Conservation (phyloP, 2,329 filamentous ascomycete genomes). For the Fusarium sp. region DNA sequence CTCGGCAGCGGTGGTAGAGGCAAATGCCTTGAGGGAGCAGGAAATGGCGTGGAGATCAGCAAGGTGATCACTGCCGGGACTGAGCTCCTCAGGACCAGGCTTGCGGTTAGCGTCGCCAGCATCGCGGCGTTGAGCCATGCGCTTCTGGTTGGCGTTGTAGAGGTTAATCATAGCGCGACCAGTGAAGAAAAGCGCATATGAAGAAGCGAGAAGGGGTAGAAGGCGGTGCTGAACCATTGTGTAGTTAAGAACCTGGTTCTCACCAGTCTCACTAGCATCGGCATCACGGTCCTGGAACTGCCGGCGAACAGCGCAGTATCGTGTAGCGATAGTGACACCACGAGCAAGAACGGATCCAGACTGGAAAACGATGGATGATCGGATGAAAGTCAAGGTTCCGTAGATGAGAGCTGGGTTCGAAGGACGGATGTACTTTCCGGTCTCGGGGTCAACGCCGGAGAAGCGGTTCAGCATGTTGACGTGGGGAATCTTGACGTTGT, state of each 20-base stretch:
- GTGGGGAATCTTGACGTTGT: constrained; percentile 77
- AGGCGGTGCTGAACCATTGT: constrained; percentile 82
- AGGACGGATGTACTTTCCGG: constrained; percentile 73
- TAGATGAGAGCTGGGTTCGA: constrained; percentile 75
- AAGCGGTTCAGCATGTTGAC: constrained; percentile 78
- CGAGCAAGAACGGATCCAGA: constrained; percentile 76
- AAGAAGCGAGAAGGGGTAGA: constrained; percentile 75
- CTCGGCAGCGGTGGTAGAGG: constrained; percentile 76
- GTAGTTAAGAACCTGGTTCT: constrained; percentile 82
- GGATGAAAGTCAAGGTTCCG: constrained; percentile 79
- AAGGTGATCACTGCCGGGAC: constrained; percentile 69
- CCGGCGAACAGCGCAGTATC: constrained; percentile 77
- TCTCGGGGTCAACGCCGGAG: constrained; percentile 73
- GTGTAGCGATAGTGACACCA: constrained; percentile 80
- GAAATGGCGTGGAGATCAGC: constrained; percentile 81
- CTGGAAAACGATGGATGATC: constrained; percentile 77
- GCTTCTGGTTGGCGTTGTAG: constrained; percentile 77
- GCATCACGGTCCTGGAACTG: constrained; percentile 82
- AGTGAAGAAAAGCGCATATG: constrained; percentile 82
- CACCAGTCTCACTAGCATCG: constrained; percentile 62
- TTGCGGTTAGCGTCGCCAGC: constrained; percentile 58
- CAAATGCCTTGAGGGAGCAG: constrained; percentile 78
- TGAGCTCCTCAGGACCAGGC: constrained; percentile 73
- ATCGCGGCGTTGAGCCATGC: constrained; percentile 60
- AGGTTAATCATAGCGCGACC: constrained; percentile 79